Conservation (phyloP, 352 stramenopile genomes). For the Phytopythium vexans region DNA sequence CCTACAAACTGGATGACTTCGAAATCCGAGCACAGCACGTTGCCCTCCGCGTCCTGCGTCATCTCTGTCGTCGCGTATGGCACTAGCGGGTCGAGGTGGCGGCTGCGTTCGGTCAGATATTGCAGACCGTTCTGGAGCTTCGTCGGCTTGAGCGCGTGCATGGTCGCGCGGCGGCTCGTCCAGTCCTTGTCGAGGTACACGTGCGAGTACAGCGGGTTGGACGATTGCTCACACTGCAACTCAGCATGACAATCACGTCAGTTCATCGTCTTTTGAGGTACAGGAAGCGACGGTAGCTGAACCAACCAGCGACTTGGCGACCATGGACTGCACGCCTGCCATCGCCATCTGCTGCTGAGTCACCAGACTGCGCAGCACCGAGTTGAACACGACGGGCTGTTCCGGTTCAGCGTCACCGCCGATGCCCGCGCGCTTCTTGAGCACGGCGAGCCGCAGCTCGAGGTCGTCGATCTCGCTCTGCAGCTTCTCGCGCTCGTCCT, state of each 20-base stretch:
- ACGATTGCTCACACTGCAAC: conserved; percentile 3
- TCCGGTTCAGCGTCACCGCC: too few relatives aligned
- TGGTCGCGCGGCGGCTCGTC: conserved; percentile 3
- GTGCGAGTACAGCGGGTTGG: conserved; percentile 14
- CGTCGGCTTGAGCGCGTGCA: conserved; percentile 8
- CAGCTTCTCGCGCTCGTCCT: too few relatives aligned
- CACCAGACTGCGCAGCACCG: too few relatives aligned
- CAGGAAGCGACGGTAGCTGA: not conserved
- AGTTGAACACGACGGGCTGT: too few relatives aligned
- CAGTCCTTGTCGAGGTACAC: conserved; percentile 15
- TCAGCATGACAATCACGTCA: too few relatives aligned
- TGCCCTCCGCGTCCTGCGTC: conserved; percentile 14
- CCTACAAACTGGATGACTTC: conserved; percentile 24
- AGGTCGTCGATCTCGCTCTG: too few relatives aligned
- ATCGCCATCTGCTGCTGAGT: conserved; percentile 2
- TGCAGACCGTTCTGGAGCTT: conserved; percentile 15
- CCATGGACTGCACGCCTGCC: conserved; percentile 1
- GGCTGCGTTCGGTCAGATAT: conserved; percentile 13
- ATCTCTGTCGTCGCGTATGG: conserved; percentile 2
- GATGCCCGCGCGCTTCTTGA: too few relatives aligned
- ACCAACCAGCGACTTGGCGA: conserved; percentile 1
- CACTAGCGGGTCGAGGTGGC: conserved; percentile 1
- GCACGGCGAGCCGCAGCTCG: too few relatives aligned
- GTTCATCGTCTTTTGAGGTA: too few relatives aligned
- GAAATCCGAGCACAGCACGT: conserved; percentile 18